Evolutionary conservation across 306 rosid genomes (phyloP).

Genomic region (Styphnolobium japonicum): DNA sequence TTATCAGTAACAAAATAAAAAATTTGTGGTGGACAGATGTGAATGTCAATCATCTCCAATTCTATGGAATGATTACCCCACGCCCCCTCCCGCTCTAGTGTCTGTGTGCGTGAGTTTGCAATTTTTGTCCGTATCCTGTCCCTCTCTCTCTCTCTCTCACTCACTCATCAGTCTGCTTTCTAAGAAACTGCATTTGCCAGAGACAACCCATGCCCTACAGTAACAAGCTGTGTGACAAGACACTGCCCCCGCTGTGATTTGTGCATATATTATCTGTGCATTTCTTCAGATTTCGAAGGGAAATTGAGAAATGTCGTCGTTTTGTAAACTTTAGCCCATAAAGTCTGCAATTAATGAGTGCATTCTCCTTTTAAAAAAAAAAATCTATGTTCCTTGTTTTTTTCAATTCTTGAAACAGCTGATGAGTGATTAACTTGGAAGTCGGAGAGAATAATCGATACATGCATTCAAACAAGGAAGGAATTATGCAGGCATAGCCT

Average conservation of each 20-base stretch:
- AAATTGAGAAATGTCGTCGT: not conserved
- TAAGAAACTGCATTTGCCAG: slow-evolving; percentile 33
- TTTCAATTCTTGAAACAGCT: not conserved
- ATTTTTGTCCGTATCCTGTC: slow-evolving; percentile 28
- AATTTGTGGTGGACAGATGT: not conserved
- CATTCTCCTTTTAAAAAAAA: not conserved
- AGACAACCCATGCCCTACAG: slow-evolving; percentile 39
- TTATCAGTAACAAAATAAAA: not conserved
- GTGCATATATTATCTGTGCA: not conserved
- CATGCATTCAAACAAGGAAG: not conserved
- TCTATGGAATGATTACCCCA: slow-evolving; percentile 45
- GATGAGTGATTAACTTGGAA: not conserved
- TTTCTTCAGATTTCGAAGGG: not conserved
- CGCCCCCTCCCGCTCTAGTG: slow-evolving; percentile 2
- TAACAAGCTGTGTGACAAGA: slow-evolving; percentile 38
- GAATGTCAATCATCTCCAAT: slow-evolving; percentile 6
- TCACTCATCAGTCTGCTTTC: not conserved
- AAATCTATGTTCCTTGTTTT: not conserved
- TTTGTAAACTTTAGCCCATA: not conserved
- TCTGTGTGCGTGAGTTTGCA: slow-evolving; percentile 25
- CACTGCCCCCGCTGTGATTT: slow-evolving; percentile 13
- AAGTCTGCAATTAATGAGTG: not conserved
- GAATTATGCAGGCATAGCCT: not conserved
- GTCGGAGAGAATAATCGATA: not conserved
- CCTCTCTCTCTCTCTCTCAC: not conserved